phyloP scores from a whole-genome alignment of 2,329 filamentous ascomycete genomes.

The Cordyceps cateniannulata region DNA sequence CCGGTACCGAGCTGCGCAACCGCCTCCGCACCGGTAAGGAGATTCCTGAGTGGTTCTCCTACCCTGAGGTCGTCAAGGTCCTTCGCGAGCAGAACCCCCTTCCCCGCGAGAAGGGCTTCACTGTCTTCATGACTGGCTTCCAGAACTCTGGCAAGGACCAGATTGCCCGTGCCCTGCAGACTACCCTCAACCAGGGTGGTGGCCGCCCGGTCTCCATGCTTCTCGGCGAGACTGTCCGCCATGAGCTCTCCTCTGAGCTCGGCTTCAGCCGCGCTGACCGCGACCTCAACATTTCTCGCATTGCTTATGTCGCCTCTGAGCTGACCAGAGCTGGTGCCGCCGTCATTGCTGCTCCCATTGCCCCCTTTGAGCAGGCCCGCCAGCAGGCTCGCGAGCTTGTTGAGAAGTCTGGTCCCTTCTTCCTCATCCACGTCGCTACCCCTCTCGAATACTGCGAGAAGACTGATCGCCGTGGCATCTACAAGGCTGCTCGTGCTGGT shows the following conservation, averaged over 20 bases:
- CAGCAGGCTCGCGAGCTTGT: slow-evolving; percentile 75
- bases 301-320: slow-evolving; percentile 92
- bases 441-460: slow-evolving; percentile 88
- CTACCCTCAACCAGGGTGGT: slow-evolving; percentile 96
- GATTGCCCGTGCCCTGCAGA: slow-evolving; percentile 89
- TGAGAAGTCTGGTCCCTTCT: slow-evolving; percentile 85
- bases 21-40: slow-evolving; percentile 86
- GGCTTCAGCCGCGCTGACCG: slow-evolving; percentile 93
- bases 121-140: slow-evolving; percentile 95
- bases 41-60: slow-evolving; percentile 99
- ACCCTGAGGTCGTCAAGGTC: slow-evolving; percentile 95
- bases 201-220: slow-evolving; percentile 91
- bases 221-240: slow-evolving; percentile 89
- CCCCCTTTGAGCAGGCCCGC: slow-evolving; percentile 78
- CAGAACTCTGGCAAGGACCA: slow-evolving; percentile 96
- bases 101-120: slow-evolving; percentile 89
- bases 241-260: slow-evolving; percentile 88
- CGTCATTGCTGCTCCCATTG: slow-evolving; percentile 94
- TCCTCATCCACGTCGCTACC: slow-evolving; percentile 90
- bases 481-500: slow-evolving; percentile 73
- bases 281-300: slow-evolving; percentile 89
- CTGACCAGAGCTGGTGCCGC: slow-evolving; percentile 88
- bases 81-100: slow-evolving; percentile 94
- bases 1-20: slow-evolving; percentile 82
- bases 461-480: slow-evolving; percentile 90